These are phyloP conservation scores for Paraglomus brasilianum DNA, from an alignment of 192 early-diverging fungal species.

Conservation along the genomic window DNA sequence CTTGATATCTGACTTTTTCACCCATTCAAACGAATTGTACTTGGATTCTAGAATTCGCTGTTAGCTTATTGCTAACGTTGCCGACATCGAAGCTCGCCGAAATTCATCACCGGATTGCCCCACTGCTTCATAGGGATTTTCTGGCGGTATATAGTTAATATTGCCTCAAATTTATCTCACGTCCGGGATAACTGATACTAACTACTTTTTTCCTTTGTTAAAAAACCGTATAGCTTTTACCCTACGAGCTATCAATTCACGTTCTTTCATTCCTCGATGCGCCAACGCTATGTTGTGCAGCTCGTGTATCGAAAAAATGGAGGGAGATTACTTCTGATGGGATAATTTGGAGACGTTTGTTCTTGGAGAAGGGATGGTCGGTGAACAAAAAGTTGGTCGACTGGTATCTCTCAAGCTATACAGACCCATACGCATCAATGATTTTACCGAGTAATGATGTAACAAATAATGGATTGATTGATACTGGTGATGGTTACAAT, in stretches of 20 bases:
- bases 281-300: slow-evolving; percentile 45
- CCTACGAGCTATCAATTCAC: slow-evolving; percentile 54
- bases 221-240: slow-evolving; percentile 40
- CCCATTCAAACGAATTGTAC: background rate
- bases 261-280: slow-evolving; percentile 54
- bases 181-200: background rate
- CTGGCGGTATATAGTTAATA: slow-evolving; percentile 37
- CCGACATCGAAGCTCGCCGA: slow-evolving; percentile 44
- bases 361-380: slow-evolving; percentile 41
- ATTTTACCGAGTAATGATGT: background rate
- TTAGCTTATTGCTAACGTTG: slow-evolving; percentile 55
- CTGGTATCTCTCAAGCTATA: slow-evolving; percentile 34
- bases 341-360: slow-evolving; percentile 60
- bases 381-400: slow-evolving; percentile 42
- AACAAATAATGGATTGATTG: background rate
- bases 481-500: slow-evolving; percentile 37
- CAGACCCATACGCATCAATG: slow-evolving; percentile 21
- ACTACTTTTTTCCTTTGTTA: background rate
- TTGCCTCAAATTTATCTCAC: background rate
- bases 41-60: slow-evolving; percentile 49
- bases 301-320: slow-evolving; percentile 60
- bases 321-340: slow-evolving; percentile 58
- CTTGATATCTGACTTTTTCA: background rate
- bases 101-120: slow-evolving; percentile 46
- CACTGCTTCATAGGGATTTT: slow-evolving; percentile 59